These are phyloP conservation scores for Cladophialophora immunda DNA, from an alignment of 2,329 filamentous ascomycete genomes.

Conservation along the genomic window DNA sequence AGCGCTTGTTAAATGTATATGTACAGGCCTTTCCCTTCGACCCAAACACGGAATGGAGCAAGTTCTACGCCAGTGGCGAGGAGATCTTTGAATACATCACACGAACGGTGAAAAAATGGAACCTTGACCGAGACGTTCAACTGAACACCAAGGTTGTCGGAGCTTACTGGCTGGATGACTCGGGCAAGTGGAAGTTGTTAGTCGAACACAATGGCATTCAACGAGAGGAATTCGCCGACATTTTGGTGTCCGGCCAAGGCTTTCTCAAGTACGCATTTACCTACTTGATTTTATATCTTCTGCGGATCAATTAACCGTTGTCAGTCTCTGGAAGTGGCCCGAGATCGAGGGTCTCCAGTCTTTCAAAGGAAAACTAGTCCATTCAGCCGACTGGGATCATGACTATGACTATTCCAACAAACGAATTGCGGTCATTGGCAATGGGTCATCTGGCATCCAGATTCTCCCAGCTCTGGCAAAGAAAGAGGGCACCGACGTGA, in stretches of 20 bases:
- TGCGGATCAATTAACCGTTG: too few species aligned
- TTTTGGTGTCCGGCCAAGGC: slow-evolving; percentile 47
- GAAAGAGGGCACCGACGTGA: slow-evolving; percentile 38
- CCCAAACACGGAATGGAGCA: slow-evolving; percentile 53
- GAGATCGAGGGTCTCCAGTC: slow-evolving; percentile 40
- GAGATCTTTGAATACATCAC: slow-evolving; percentile 56
- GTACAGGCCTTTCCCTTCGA: slow-evolving; percentile 45
- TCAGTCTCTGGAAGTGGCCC: slow-evolving; percentile 44
- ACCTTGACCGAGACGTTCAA: slow-evolving; percentile 50
- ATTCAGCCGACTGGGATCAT: slow-evolving; percentile 44
- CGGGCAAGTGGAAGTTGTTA: slow-evolving; percentile 48
- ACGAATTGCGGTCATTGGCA: slow-evolving; percentile 44
- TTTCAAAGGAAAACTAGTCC: slow-evolving; percentile 43
- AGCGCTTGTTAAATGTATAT: slow-evolving; percentile 60
- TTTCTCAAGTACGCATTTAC: slow-evolving; percentile 40
- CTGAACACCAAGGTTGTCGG: slow-evolving; percentile 48
- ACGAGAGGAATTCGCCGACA: slow-evolving; percentile 45
- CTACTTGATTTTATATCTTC: neutral
- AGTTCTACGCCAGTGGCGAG: slow-evolving; percentile 50
- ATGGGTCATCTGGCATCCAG: slow-evolving; percentile 50
- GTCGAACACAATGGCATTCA: slow-evolving; percentile 42
- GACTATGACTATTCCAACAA: slow-evolving; percentile 42
- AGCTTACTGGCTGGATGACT: slow-evolving; percentile 50
- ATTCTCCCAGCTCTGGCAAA: slow-evolving; percentile 44
- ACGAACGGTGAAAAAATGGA: slow-evolving; percentile 49